Base-by-base conservation (phyloP, 2,329 filamentous ascomycete genomes). In the Fusarium keratoplasticum region DNA sequence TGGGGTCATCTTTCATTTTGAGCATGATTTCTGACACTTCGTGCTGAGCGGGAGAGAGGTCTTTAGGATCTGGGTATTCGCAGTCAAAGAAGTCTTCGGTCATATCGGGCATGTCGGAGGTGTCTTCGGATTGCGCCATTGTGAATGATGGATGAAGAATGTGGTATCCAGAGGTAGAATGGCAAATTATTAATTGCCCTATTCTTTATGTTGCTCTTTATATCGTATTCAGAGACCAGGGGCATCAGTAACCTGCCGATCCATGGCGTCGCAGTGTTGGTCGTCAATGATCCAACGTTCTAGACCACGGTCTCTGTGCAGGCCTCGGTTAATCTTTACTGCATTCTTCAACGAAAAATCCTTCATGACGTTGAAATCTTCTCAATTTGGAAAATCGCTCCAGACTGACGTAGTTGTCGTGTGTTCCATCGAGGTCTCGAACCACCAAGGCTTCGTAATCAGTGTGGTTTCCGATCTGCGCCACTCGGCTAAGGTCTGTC, bases 291-390 rank as follows among this genome's bases (percentile, higher is more conserved):
- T n/a, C 25, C 62, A 29, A 14, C 33, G 20, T 52, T 66, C 62
- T 66, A 67, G 65, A 67, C 31, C 22, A 22, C 4, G 40, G 65
- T 66, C 62, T 66, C 35, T 22, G 9, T 11, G 25, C 16, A 50
- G 9, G 22, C 9, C 40, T 47, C 13, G 22, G 42, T 18, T 25
- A 47, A 47, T 47, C 25, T 18, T 50, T 50, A n/a, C 44, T 18
- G 16, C 25, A 50, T 50, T 50, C 16, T 50, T 29, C 9, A n/a
- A 27, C 16, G 1, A 29, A 5, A n/a, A 13, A 18, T 29, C 10
- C 3, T 13, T 6, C 11, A 50, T 50, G 44, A 29, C 44, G 44
- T 29, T 50, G 22, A 50, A 50, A 50, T 29, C 44, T 50, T 50
- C 25, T 50, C 44, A 29, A 29, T n/a, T 50, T 50, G 44, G 25